These are phyloP conservation scores for Leccinum imitatum DNA, from an alignment of 768 basidiomycete genomes.

Conservation along the genomic window DNA sequence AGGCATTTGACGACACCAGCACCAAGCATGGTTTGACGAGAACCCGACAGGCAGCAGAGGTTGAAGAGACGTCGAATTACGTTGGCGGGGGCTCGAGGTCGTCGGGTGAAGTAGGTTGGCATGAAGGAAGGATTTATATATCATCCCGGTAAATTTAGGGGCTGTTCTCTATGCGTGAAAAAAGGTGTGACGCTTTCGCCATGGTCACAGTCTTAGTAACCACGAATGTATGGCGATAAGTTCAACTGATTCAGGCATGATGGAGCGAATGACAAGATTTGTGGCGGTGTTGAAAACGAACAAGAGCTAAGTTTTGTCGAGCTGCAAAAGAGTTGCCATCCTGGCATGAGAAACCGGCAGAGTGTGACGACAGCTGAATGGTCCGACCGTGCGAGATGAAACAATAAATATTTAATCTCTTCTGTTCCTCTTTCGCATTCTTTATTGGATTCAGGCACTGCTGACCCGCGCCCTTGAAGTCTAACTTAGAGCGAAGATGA, in stretches of 20 bases:
- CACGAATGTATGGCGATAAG: slow-evolving; percentile 13
- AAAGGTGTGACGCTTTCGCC: slow-evolving; percentile 18
- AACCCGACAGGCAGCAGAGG: slow-evolving; percentile 3
- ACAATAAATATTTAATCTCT: slow-evolving; percentile 13
- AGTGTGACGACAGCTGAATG: slow-evolving; percentile 17
- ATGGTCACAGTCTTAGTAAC: slow-evolving; percentile 20
- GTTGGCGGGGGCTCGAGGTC: slow-evolving; percentile 11
- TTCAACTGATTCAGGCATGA: slow-evolving; percentile 10
- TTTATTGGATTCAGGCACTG: slow-evolving; percentile 15
- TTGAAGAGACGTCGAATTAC: background rate
- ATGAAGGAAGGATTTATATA: slow-evolving; percentile 29
- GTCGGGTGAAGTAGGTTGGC: slow-evolving; percentile 17
- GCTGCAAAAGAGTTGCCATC: slow-evolving; percentile 1
- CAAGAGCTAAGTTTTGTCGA: slow-evolving; percentile 1
- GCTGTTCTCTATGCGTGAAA: slow-evolving; percentile 15
- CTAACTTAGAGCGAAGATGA: slow-evolving; percentile 24
- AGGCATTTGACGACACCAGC: slow-evolving; percentile 14
- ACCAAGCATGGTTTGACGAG: slow-evolving; percentile 12
- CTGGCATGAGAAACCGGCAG: slow-evolving; percentile 21
- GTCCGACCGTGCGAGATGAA: slow-evolving; percentile 9
- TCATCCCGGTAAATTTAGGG: slow-evolving; percentile 11
- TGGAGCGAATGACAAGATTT: slow-evolving; percentile 18
- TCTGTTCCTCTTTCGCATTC: slow-evolving; percentile 12
- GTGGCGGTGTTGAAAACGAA: slow-evolving; percentile 11
- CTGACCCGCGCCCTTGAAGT: slow-evolving; percentile 1